phyloP scores from a whole-genome alignment of 75 land plant genomes.

The Azolla pinnata region DNA sequence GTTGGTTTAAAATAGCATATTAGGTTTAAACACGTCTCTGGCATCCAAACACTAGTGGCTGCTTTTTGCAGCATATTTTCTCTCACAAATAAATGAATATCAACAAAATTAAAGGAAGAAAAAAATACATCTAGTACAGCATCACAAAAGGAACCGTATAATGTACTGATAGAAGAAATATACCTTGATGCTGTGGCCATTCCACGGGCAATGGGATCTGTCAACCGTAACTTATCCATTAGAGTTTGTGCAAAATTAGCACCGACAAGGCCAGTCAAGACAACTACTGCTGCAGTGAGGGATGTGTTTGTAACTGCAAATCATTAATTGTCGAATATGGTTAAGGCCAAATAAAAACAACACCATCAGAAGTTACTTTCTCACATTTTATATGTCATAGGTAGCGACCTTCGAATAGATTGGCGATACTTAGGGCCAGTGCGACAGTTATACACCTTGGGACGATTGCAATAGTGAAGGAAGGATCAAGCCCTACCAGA shows the following conservation, averaged over 20 bases:
- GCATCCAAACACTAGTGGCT: too few species aligned
- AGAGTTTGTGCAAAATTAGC: conserved; percentile 89
- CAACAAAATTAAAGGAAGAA: not conserved
- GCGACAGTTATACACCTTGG: conserved; percentile 98
- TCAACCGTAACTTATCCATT: conserved; percentile 63
- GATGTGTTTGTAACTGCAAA: conserved; percentile 73
- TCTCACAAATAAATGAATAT: too few species aligned
- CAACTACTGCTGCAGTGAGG: conserved; percentile 91
- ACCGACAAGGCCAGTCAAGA: conserved; percentile 84
- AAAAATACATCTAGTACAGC: not conserved
- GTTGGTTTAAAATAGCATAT: too few species aligned
- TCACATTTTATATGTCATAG: too few species aligned
- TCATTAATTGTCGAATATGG: too few species aligned
- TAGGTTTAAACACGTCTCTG: too few species aligned
- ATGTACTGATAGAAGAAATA: too few species aligned
- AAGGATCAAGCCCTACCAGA: conserved; percentile 54
- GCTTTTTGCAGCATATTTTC: too few species aligned
- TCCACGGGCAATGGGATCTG: conserved; percentile 94
- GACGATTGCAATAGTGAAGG: conserved; percentile 64
- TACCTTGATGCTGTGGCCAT: conserved; percentile 99
- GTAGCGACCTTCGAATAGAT: conserved; percentile 93
- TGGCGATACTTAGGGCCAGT: conserved; percentile 87
- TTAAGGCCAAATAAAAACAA: too few species aligned
- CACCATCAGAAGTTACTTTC: not conserved
- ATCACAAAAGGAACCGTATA: too few species aligned